Conservation (phyloP, 2,329 filamentous ascomycete species). For the Colletotrichum tabaci region DNA sequence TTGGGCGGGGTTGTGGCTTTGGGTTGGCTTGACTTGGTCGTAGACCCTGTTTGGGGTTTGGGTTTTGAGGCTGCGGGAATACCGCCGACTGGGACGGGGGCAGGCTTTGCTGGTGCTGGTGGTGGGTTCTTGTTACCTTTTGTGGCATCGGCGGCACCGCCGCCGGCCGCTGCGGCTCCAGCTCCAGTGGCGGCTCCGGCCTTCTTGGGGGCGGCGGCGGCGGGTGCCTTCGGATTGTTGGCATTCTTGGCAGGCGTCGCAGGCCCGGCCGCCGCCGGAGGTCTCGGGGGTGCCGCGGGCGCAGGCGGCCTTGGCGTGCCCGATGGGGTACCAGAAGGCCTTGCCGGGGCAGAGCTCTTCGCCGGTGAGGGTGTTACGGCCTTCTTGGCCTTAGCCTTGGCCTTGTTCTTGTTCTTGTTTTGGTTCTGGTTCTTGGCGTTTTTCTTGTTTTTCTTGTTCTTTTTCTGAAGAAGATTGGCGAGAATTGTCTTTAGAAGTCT, state of each 20-base stretch:
- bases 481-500: constrained; percentile 14
- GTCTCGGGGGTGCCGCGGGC: too few relatives aligned
- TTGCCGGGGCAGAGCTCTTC: neutral
- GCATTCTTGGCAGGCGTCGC: neutral
- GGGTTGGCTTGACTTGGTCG: too few relatives aligned
- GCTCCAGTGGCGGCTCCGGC: neutral
- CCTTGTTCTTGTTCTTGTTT: neutral
- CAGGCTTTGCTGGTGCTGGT: constrained; percentile 12
- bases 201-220: constrained; percentile 25
- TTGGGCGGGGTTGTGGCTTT: too few relatives aligned
- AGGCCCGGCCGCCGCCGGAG: too few relatives aligned
- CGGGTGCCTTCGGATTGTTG: neutral
- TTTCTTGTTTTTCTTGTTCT: constrained; percentile 28
- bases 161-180: constrained; percentile 23
- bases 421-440: neutral
- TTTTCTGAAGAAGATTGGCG: neutral
- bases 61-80: neutral
- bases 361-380: too few relatives aligned
- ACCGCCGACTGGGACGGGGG: constrained; percentile 15
- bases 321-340: neutral
- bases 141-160: constrained; percentile 2
- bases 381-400: neutral
- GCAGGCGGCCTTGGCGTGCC: neutral
- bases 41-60: neutral
- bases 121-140: constrained; percentile 28